Evolutionary conservation across 2,329 filamentous ascomycete genomes (phyloP), one percentile per base, ranked within the genome.

Genomic region (Fusarium paranaense): DNA sequence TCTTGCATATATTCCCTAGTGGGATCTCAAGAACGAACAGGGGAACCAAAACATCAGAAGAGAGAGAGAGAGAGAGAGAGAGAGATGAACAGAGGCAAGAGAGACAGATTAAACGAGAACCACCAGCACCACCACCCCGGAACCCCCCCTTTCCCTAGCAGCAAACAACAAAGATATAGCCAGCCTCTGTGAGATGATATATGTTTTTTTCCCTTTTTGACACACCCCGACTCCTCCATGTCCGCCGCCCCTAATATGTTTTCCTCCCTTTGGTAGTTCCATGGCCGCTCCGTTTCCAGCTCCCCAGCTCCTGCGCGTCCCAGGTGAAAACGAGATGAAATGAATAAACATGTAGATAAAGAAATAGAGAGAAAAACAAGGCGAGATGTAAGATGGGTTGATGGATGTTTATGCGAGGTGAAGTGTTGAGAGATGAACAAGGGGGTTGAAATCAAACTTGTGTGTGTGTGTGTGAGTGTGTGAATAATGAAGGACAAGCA

Each of bases 201-300:
- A 71, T 74, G 64, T 66, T 74, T 54, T 54, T 32, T n/a, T 66
- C 74, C 68, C 67, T 71, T 58, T 79, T 62, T 71, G 58, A 68
- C 72, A 76, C 75, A 79, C 78, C 78, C 75, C 74, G 78, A 79
- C 78, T 79, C 78, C 78, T 77, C 71, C 75, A 54, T 60, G 60
- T 73, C 74, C 74, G 67, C 73, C 70, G 63, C 66, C 69, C 70
- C 66, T 62, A 38, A 66, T 65, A 52, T 66, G 57, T 57, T 27
- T 45, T 50, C 56, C 62, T 69, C 64, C 65, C 61, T 37, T 73
- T 67, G 60, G 52, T 64, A 47, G 42, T 37, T 61, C 67, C 57
- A 33, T 67, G 40, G 58, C 71, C 72, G 69, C 78, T 76, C 76
- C 74, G 37, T 73, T 72, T 54, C 78, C 74, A 65, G 76, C 76